Conservation (phyloP, 352 stramenopile species). For the Phytophthora multivora region DNA sequence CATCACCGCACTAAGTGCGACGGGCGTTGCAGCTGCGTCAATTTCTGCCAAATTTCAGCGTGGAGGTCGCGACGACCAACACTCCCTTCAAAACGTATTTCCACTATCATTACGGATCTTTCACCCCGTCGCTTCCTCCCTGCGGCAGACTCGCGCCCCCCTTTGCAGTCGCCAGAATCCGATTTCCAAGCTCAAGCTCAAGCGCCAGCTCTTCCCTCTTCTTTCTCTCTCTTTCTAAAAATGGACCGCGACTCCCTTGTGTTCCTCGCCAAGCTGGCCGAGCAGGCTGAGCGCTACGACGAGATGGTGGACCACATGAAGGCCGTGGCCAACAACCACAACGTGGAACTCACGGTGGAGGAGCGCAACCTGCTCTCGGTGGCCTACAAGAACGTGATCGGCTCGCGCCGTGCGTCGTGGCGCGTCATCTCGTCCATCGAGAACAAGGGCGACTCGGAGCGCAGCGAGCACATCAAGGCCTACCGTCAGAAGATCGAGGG, state of each 20-base stretch:
- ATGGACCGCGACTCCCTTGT: slow-evolving; percentile 86
- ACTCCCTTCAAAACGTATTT: slow-evolving; percentile 2
- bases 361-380: slow-evolving; percentile 97
- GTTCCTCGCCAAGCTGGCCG: slow-evolving; percentile 83
- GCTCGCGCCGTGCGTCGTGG: slow-evolving; percentile 97
- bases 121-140: slow-evolving; percentile 24
- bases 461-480: slow-evolving; percentile 83
- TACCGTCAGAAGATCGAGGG: slow-evolving; percentile 98
- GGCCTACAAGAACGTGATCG: slow-evolving; percentile 98
- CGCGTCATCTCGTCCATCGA: slow-evolving; percentile 99
- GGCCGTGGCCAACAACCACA: slow-evolving; percentile 95
- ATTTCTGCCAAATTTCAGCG: slow-evolving; percentile 30
- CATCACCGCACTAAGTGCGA: slow-evolving; percentile 21
- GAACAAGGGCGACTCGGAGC: slow-evolving; percentile 96
- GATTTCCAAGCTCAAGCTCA: slow-evolving; percentile 59
- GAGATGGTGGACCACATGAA: slow-evolving; percentile 98
- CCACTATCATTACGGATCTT: not conserved
- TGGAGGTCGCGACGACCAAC: slow-evolving; percentile 22
- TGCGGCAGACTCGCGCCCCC: not conserved
- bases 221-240: slow-evolving; percentile 5
- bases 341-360: slow-evolving; percentile 98
- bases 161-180: slow-evolving; percentile 60
- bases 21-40: slow-evolving; percentile 29
- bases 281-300: slow-evolving; percentile 89
- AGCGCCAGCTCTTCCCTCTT: slow-evolving; percentile 17